phyloP scores from a whole-genome alignment of 495 filamentous ascomycete species.

The Diplogelasinospora grovesii region DNA sequence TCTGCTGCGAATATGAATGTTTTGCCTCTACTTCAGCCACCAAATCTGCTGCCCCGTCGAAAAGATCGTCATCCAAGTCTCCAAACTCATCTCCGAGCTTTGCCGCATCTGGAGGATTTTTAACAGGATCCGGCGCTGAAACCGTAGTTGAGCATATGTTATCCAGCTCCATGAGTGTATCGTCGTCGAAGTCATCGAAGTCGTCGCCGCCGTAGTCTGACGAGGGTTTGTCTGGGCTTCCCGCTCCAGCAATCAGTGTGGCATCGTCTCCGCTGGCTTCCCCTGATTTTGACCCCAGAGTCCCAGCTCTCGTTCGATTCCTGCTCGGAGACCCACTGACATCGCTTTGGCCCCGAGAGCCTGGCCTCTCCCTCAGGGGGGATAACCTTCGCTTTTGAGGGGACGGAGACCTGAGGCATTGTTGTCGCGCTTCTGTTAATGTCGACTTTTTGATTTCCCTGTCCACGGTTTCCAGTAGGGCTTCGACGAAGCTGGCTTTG shows the following conservation, averaged over 20 bases:
- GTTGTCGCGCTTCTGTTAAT: slow-evolving; percentile 11
- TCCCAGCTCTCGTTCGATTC: no score
- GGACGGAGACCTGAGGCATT: slow-evolving; percentile 24
- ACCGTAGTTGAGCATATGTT: slow-evolving; percentile 19
- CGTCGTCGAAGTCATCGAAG: slow-evolving; percentile 43
- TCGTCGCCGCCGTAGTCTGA: slow-evolving; percentile 45
- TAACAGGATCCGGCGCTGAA: slow-evolving; percentile 38
- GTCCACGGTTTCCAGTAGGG: slow-evolving; percentile 36
- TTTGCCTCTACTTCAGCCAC: slow-evolving; percentile 44
- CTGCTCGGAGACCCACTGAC: no score
- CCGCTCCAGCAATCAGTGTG: background rate
- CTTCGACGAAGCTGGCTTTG: slow-evolving; percentile 47
- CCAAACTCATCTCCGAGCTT: slow-evolving; percentile 36
- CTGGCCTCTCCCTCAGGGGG: background rate
- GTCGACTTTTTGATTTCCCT: slow-evolving; percentile 31
- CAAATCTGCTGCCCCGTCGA: slow-evolving; percentile 52
- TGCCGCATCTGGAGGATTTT: slow-evolving; percentile 1
- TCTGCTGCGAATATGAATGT: slow-evolving; percentile 7
- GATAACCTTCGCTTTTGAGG: slow-evolving; percentile 22
- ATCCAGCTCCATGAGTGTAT: slow-evolving; percentile 48
- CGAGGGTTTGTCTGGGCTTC: slow-evolving; percentile 20
- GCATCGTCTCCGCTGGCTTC: background rate
- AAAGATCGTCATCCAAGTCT: slow-evolving; percentile 57
- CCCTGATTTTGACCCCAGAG: no score
- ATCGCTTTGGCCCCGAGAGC: no score